A percentile compares a stretch with the other conserved stretches of the same genome.
phyloP scores from a whole-genome alignment of 768 basidiomycete genomes.

The Gyrodon lividus region DNA sequence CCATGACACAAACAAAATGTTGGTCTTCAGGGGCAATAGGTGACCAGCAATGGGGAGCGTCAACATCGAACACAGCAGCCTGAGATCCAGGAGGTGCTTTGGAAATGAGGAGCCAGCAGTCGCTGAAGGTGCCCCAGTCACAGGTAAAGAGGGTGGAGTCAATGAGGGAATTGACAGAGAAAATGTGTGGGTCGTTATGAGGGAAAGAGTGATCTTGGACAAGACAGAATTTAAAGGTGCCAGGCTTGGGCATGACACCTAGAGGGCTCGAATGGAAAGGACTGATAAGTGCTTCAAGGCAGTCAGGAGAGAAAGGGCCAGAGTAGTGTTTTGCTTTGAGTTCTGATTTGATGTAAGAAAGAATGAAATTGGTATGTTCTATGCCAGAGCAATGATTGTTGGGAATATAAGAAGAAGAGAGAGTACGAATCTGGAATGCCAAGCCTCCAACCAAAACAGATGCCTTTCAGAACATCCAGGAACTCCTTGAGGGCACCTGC shows the following conservation, averaged over 20 bases:
- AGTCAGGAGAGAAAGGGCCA: conserved; percentile 22
- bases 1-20: neutral
- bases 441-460: neutral
- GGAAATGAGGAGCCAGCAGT: no score
- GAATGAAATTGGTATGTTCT: conserved; percentile 23
- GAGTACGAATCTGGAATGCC: neutral
- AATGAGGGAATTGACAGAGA: conserved; percentile 30
- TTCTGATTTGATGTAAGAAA: conserved; percentile 34
- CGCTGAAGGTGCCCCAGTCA: conserved; percentile 38
- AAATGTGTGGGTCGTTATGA: neutral
- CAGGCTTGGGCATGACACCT: conserved; percentile 36
- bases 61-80: neutral
- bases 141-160: conserved; percentile 24
- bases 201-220: conserved; percentile 34
- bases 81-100: no score
- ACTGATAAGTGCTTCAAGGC: conserved; percentile 36
- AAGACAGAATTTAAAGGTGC: conserved; percentile 23
- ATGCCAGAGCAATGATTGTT: neutral
- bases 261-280: conserved; percentile 42
- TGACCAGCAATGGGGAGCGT: neutral
- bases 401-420: neutral
- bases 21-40: neutral
- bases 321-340: conserved; percentile 34
- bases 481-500: no score
- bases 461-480: no score